phyloP scores from a whole-genome alignment of 257 asterid species.

The Nemophila menziesii region DNA sequence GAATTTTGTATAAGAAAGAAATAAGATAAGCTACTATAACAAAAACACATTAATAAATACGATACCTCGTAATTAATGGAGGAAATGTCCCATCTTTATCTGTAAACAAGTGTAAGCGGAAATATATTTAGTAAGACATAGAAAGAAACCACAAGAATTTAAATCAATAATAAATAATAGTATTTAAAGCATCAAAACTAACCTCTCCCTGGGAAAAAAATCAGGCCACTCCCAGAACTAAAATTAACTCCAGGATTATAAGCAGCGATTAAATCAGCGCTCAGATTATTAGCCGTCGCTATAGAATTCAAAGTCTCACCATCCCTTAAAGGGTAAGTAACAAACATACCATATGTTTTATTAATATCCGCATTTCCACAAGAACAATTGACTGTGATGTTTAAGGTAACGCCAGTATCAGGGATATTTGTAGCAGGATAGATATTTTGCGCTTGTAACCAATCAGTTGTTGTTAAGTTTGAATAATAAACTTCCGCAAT shows the following conservation, averaged over 20 bases:
- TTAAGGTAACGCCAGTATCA: slow-evolving; percentile 26
- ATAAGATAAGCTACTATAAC: slow-evolving; percentile 8
- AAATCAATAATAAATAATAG: too few species aligned
- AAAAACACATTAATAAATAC: slow-evolving; percentile 1
- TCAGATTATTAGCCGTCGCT: slow-evolving; percentile 39
- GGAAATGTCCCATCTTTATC: slow-evolving; percentile 44
- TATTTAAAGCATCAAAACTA: slow-evolving; percentile 2
- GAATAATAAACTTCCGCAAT: slow-evolving; percentile 36
- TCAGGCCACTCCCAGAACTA: slow-evolving; percentile 34
- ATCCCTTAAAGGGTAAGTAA: slow-evolving; percentile 54
- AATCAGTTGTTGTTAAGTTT: slow-evolving; percentile 36
- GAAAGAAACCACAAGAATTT: too few species aligned
- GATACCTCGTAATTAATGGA: slow-evolving; percentile 40
- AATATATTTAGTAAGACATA: background rate
- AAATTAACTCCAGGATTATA: slow-evolving; percentile 50
- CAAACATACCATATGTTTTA: slow-evolving; percentile 53
- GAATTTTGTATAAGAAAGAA: slow-evolving; percentile 2
- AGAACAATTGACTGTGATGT: slow-evolving; percentile 66
- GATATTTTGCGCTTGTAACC: slow-evolving; percentile 30
- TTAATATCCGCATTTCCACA: slow-evolving; percentile 53
- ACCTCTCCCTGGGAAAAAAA: slow-evolving; percentile 78
- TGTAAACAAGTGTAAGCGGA: slow-evolving; percentile 17
- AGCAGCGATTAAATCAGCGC: slow-evolving; percentile 27
- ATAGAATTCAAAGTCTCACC: slow-evolving; percentile 45
- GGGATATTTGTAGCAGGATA: slow-evolving; percentile 40